Conservation (phyloP, 495 filamentous ascomycete species). For the Glutinoglossum americanum region DNA sequence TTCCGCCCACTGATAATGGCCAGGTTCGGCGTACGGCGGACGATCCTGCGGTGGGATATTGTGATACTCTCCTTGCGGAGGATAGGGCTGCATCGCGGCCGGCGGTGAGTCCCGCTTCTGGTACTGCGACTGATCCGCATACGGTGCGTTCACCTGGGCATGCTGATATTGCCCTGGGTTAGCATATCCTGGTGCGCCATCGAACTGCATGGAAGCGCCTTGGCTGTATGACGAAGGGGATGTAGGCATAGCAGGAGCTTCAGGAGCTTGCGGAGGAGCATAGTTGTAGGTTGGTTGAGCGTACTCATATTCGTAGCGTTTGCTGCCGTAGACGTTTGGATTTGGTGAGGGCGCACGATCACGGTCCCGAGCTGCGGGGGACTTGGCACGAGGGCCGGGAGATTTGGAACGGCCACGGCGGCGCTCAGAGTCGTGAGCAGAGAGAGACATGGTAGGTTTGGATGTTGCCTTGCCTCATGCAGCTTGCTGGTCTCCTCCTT, state of each 20-base stretch:
- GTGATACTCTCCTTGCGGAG: neutral
- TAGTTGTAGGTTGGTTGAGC: neutral
- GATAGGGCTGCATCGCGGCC: neutral
- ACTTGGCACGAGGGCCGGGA: slow-evolving; percentile 10
- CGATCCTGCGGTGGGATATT: neutral
- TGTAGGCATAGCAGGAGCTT: neutral
- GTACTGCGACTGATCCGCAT: slow-evolving; percentile 2
- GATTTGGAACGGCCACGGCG: slow-evolving; percentile 11
- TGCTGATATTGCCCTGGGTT: slow-evolving; percentile 4
- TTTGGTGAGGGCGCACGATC: slow-evolving; percentile 1
- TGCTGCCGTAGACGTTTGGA: neutral
- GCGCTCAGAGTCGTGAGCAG: slow-evolving; percentile 3
- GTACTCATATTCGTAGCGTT: slow-evolving; percentile 2
- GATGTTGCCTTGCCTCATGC: no score
- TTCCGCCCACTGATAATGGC: neutral
- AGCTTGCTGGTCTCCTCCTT: no score
- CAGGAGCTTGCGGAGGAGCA: neutral
- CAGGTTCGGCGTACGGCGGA: neutral
- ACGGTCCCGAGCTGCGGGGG: slow-evolving; percentile 1
- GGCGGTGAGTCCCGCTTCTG: neutral
- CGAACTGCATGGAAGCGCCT: neutral
- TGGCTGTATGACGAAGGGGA: neutral
- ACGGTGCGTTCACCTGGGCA: neutral
- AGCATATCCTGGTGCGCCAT: neutral
- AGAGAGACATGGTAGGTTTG: neutral